phyloP scores from a whole-genome alignment of 1,139 yeast species.

The Citeromyces hawaiiensis region DNA sequence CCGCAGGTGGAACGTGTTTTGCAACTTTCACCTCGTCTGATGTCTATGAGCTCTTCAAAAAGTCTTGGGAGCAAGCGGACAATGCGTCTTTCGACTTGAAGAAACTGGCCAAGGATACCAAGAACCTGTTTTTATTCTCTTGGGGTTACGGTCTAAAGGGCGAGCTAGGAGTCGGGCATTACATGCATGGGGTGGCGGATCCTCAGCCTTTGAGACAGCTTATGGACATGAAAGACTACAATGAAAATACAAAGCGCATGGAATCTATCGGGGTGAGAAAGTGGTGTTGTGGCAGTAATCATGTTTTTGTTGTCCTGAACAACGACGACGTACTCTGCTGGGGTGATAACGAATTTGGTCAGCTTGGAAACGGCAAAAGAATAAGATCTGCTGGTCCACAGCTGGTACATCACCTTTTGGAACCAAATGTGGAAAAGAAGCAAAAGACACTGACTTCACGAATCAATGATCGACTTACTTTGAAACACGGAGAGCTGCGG shows the following conservation, averaged over 20 bases:
- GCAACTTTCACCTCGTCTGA: constrained; percentile 24
- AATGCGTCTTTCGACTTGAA: constrained; percentile 9
- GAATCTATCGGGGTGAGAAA: constrained; percentile 32
- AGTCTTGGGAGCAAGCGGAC: constrained; percentile 10
- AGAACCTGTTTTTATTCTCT: constrained; percentile 27
- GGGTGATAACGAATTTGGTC: constrained; percentile 80
- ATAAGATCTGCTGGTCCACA: constrained; percentile 46
- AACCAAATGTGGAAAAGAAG: constrained; percentile 23
- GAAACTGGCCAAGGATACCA: constrained; percentile 11
- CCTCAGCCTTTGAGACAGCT: constrained; percentile 52
- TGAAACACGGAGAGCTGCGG: constrained; percentile 17
- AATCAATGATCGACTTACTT: constrained; percentile 31
- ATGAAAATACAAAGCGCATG: constrained; percentile 19
- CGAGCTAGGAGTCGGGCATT: constrained; percentile 64
- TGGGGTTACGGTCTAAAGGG: constrained; percentile 85
- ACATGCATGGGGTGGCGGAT: constrained; percentile 55
- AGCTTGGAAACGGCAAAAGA: constrained; percentile 71
- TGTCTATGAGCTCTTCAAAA: constrained; percentile 18
- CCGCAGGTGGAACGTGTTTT: constrained; percentile 60
- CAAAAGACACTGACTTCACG: constrained; percentile 13
- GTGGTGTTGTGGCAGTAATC: constrained; percentile 55
- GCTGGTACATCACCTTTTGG: constrained; percentile 39
- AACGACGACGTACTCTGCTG: constrained; percentile 60
- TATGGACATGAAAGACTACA: constrained; percentile 25
- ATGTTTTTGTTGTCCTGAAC: constrained; percentile 44